phyloP scores from a whole-genome alignment of 148 eudicot species.

The Rhododendron ovatum region DNA sequence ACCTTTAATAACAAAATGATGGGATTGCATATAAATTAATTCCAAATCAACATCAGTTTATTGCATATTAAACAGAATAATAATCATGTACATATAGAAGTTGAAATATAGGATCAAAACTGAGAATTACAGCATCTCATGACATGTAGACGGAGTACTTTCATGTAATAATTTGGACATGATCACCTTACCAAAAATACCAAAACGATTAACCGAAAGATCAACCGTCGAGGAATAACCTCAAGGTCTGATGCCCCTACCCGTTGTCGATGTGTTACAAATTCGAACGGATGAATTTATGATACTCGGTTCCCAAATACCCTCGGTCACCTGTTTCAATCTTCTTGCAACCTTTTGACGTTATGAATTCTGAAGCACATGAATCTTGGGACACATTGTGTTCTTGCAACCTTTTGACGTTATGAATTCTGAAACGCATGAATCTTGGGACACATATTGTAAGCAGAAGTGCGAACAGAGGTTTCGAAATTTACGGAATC shows the following conservation, averaged over 20 bases:
- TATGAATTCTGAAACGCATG: neutral
- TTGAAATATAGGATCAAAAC: neutral
- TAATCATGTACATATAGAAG: neutral
- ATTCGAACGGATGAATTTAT: neutral
- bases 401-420: neutral
- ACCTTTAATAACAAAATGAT: neutral
- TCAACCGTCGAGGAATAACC: neutral
- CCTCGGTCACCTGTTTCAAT: neutral
- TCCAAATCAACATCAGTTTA: neutral
- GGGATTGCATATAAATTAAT: neutral
- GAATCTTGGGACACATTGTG: neutral
- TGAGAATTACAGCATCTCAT: neutral
- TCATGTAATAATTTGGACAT: neutral
- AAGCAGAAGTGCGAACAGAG: neutral
- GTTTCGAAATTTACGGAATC: neutral
- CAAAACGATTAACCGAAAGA: neutral
- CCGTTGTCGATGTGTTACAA: neutral
- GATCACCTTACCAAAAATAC: neutral
- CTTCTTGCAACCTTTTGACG: neutral
- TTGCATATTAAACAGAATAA: neutral
- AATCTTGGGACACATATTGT: neutral
- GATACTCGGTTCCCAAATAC: neutral
- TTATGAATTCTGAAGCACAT: neutral
- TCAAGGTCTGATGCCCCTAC: neutral
- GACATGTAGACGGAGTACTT: neutral